phyloP scores from a whole-genome alignment of 2,329 filamentous ascomycete genomes.

The Monilinia aucupariae region DNA sequence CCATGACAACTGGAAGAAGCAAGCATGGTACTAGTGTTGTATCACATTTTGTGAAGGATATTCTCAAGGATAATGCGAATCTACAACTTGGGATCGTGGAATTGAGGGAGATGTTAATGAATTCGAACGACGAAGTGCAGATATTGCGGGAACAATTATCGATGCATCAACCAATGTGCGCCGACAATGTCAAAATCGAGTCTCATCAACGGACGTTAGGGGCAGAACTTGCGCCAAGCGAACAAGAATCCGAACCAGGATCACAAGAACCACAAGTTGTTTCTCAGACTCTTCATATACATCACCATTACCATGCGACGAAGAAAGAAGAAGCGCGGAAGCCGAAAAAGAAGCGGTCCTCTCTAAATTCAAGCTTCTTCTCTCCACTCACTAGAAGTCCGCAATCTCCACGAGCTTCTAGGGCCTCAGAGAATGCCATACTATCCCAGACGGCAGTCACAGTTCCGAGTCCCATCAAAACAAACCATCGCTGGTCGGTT shows the following conservation, averaged over 20 bases:
- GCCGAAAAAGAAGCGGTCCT: slow-evolving; percentile 66
- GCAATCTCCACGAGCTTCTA: slow-evolving; percentile 37
- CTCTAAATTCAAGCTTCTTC: slow-evolving; percentile 56
- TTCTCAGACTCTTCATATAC: slow-evolving; percentile 80
- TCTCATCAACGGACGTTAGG: slow-evolving; percentile 52
- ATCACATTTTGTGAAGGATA: slow-evolving; percentile 93
- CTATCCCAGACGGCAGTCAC: slow-evolving; percentile 46
- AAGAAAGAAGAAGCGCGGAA: slow-evolving; percentile 57
- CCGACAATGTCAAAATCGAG: slow-evolving; percentile 34
- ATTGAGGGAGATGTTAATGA: slow-evolving; percentile 81
- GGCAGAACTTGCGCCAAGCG: slow-evolving; percentile 61
- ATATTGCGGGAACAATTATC: slow-evolving; percentile 74
- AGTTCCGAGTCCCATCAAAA: slow-evolving; percentile 43
- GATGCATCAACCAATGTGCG: slow-evolving; percentile 65
- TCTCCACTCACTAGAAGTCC: slow-evolving; percentile 45
- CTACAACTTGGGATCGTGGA: slow-evolving; percentile 89
- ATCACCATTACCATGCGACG: slow-evolving; percentile 84
- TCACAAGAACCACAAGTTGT: slow-evolving; percentile 33
- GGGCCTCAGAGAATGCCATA: slow-evolving; percentile 37
- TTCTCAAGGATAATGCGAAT: slow-evolving; percentile 91
- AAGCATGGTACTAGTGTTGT: slow-evolving; percentile 65
- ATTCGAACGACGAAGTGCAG: slow-evolving; percentile 92
- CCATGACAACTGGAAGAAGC: slow-evolving; percentile 48
- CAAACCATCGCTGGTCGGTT: slow-evolving; percentile 57
- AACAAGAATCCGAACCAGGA: slow-evolving; percentile 27